These are phyloP conservation scores for Kodamaea jinghongensis DNA, from an alignment of 805 yeast genomes.

Conservation along the genomic window DNA sequence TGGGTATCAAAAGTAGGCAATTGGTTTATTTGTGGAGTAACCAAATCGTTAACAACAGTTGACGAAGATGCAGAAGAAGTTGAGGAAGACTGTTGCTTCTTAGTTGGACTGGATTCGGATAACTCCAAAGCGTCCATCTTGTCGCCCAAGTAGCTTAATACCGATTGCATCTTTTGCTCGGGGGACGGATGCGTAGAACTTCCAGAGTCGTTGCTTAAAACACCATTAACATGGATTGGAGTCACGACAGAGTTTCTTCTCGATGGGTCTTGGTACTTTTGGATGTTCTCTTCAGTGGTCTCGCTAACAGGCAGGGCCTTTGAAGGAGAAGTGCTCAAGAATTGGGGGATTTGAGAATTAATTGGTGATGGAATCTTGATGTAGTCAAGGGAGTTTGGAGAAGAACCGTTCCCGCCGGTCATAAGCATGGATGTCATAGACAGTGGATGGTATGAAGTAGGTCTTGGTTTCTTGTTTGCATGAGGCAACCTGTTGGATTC, in stretches of 20 bases:
- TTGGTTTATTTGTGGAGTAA: constrained; percentile 33
- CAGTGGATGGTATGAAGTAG: constrained; percentile 81
- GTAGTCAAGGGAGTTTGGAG: constrained; percentile 29
- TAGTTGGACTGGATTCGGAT: constrained; percentile 15
- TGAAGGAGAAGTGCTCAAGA: constrained; percentile 39
- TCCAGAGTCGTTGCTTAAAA: constrained; percentile 26
- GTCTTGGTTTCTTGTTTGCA: constrained; percentile 62
- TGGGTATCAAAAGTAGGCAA: constrained; percentile 26
- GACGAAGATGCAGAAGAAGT: constrained; percentile 7
- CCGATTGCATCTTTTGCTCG: constrained; percentile 35
- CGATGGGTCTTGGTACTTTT: constrained; percentile 13
- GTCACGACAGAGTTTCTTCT: constrained; percentile 42
- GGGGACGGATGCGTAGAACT: constrained; percentile 12
- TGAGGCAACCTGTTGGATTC: constrained; percentile 41
- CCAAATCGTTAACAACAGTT: constrained; percentile 5
- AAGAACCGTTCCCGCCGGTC: constrained; percentile 12
- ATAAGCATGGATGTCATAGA: constrained; percentile 35
- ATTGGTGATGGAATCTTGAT: constrained; percentile 34
- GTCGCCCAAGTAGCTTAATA: constrained; percentile 43
- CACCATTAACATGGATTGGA: constrained; percentile 44
- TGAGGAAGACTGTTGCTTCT: neutral
- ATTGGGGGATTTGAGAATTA: constrained; percentile 31
- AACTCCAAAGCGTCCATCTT: constrained; percentile 42
- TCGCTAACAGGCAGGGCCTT: constrained; percentile 28
- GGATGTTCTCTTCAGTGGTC: constrained; percentile 9